Base-by-base conservation (phyloP, 805 yeast species). In the Candida fluviatilis region DNA sequence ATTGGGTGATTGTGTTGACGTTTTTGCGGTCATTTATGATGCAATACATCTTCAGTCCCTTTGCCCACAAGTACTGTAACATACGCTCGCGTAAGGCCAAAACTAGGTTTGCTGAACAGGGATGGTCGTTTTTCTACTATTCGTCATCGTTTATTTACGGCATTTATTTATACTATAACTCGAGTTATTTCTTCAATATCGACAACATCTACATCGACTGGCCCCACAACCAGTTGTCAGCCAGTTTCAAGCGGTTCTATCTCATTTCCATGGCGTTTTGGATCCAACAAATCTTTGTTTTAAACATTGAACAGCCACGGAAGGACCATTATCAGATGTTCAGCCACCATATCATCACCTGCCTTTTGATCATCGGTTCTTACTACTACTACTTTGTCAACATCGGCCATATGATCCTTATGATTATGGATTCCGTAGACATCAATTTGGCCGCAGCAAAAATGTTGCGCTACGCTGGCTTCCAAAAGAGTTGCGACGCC, bases 301-400 rank as follows among this genome's bases (percentile, higher is more conserved):
- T 90, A 42, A 78, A 87, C 60, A 61, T 88, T 36, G 97, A 89
- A 60, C 80, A 76, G 43, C 76, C 72, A 45, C 76, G 97, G 45
- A 87, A 87, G 55, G 97, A 89, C 57, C 80, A 85, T 56, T 59
- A 62, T 49, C 95, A 89, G 61, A 89, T 89, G 97, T 78, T 88
- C 52, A 64, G 81, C 33, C 97, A 89, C 58, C 97, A 89, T 60
- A 78, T 90, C 40, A 80, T 90, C 40, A 89, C 97, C 1, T 72
- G 80, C 49, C 49, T 67, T 16, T 70, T 89, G 39, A 73, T 84
- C 18, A 56, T 72, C 10, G 91, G 93, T 2, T 82, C 93, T 1
- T 89, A 88, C 58, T 69, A 66, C 52, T 79, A 77, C 55, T 80
- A 84, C 60, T 84, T 80, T 60, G 76, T 82, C 24, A 73, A 86